Evolutionary conservation across 1,139 yeast genomes (phyloP), one percentile per base, ranked within the genome.

Genomic region (Tardiomyces depauwii): DNA sequence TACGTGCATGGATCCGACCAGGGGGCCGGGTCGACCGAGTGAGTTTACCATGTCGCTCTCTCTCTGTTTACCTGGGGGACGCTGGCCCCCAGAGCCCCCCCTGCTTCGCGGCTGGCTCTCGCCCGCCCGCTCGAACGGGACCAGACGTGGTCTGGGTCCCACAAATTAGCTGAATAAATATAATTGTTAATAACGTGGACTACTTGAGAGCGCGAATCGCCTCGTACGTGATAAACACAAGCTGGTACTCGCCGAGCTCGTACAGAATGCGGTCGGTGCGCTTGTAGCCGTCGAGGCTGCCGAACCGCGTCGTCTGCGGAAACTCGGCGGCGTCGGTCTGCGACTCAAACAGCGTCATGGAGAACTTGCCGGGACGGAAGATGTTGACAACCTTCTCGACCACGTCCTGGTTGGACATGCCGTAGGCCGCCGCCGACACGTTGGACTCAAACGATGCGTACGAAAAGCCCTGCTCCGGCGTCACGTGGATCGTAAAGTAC

Each of bases 361-460:
- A 81, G 58, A 89, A 86, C 59, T 78, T 80, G 23, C 79, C 78
- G 2, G 97, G 97, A 48, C 71, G 72, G 64, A 89, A 83, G 42
- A 84, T 74, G 12, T 64, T 58, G 53, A 88, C 70, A 4, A 88
- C 81, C 44, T 75, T 75, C 45, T 67, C 59, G 21, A 66, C 54
- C 6, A 85, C 79, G 18, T 73, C 73, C 30, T 70, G 59, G 55
- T 80, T 75, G 43, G 72, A 66, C 43, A 74, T 62, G 14, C 70
- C 66, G 39, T 62, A 62, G 46, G 64, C 63, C 14, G 69, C 64
- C 4, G 77, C 68, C 11, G 82, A 78, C 44, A 80, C 86, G 62
- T 86, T 91, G 18, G 96, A 80, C 63, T 91, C 97, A 65, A 89
- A 91, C 14, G 95, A 85, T 13, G 97, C 97, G 65, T 91, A 91